Conservation (phyloP, 164 flowering plant species). For the Aristolochia californica region DNA sequence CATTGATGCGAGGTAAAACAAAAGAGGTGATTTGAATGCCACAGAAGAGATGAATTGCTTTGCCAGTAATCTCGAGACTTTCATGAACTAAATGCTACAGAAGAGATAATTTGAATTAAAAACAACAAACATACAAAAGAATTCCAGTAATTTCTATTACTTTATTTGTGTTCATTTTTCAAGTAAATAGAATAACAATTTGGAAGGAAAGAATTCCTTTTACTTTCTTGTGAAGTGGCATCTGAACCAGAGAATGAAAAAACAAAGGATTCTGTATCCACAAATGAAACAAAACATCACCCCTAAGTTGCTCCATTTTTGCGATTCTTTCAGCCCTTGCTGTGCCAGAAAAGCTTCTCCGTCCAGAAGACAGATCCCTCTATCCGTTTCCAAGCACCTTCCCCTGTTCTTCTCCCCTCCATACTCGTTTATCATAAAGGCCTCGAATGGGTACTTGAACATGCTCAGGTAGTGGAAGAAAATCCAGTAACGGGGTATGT, state of each 20-base stretch:
- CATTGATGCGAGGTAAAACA: too few relatives aligned
- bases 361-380: slow-evolving; percentile 35
- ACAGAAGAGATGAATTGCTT: too few relatives aligned
- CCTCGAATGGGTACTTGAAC: slow-evolving; percentile 93
- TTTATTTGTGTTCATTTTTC: too few relatives aligned
- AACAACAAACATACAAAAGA: too few relatives aligned
- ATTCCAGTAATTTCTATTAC: too few relatives aligned
- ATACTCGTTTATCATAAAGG: slow-evolving; percentile 79
- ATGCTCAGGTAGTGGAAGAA: slow-evolving; percentile 88
- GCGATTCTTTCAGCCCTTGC: slow-evolving; percentile 46
- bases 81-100: too few relatives aligned
- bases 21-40: too few relatives aligned
- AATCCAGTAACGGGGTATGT: slow-evolving; percentile 77
- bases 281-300: slow-evolving; percentile 64
- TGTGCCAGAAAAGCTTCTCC: slow-evolving; percentile 53
- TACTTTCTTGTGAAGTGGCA: slow-evolving; percentile 30
- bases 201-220: background rate
- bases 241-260: slow-evolving; percentile 39
- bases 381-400: slow-evolving; percentile 32
- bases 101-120: too few relatives aligned
- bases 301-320: slow-evolving; percentile 72
- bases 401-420: slow-evolving; percentile 50
- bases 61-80: too few relatives aligned
- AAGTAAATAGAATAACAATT: too few relatives aligned
- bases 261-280: slow-evolving; percentile 60